Conservation (phyloP, 345 rosid genomes). For the Ailanthus altissimus region DNA sequence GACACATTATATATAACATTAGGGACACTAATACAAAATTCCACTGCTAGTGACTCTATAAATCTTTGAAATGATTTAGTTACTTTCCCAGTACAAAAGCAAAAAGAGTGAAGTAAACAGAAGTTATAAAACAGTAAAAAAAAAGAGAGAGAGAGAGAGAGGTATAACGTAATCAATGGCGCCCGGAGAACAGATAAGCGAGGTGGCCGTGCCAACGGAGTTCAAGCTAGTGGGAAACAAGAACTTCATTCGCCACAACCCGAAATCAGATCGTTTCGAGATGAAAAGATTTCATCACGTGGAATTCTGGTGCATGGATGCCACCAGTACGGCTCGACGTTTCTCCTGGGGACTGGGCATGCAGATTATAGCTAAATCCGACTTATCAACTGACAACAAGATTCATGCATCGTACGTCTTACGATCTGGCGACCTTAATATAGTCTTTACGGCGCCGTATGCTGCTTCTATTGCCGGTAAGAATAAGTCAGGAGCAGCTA, state of each 20-base stretch:
- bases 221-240: neutral
- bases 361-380: slow-evolving; percentile 78
- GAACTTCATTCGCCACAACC: slow-evolving; percentile 66
- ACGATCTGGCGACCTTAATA: slow-evolving; percentile 72
- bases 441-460: slow-evolving; percentile 80
- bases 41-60: too few relatives aligned
- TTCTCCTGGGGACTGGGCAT: slow-evolving; percentile 93
- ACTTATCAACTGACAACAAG: slow-evolving; percentile 83
- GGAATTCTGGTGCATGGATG: slow-evolving; percentile 88
- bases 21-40: too few relatives aligned
- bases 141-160: too few relatives aligned
- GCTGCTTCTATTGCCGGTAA: slow-evolving; percentile 57
- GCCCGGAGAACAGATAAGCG: too few relatives aligned
- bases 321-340: slow-evolving; percentile 74
- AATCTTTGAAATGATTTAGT: too few relatives aligned
- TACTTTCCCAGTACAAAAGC: too few relatives aligned
- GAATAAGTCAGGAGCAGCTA: slow-evolving; percentile 39
- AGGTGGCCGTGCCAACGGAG: too few relatives aligned
- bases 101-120: too few relatives aligned
- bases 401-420: slow-evolving; percentile 80
- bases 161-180: too few relatives aligned
- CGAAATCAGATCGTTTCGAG: slow-evolving; percentile 67
- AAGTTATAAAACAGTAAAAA: too few relatives aligned
- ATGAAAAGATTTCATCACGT: slow-evolving; percentile 80
- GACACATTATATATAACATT: too few relatives aligned